Evolutionary conservation across 2,329 filamentous ascomycete genomes (phyloP), one percentile per base, ranked within the genome.

Genomic region (Neopestalotiopsis rosae): DNA sequence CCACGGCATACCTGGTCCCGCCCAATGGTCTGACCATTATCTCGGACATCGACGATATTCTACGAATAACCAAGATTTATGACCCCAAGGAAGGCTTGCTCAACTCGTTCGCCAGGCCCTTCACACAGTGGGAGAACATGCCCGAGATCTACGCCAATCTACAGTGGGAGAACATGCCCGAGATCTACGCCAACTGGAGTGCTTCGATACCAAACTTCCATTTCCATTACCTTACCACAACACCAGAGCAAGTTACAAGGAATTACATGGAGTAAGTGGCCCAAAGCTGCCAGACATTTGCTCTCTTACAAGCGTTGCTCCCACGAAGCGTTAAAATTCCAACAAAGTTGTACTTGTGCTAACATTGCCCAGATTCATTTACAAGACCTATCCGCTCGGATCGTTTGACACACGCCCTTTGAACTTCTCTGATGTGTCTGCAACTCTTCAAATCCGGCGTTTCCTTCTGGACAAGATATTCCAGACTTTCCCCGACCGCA

Each of bases 141-240:
- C 92, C 92, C 0, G 85, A 90, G 2, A 90, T 94, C 72, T 95
- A 94, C 77, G 88, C 90, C 72, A 93, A 94, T n/a, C n/a, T n/a
- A 0, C 85, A 88, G 0, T 95, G 92, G 92, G 84, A 91, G 84
- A 91, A 94, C 79, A 95, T 95, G 93, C 92, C 92, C 0, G 85
- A 90, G 2, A 90, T 94, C 72, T 95, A 94, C 77, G 88, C 90
- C 72, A 93, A 94, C 75, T 94, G 92, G 92, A 90, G 87, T 1
- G 81, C 81, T n/a, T 88, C 85, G 28, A 83, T 93, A 14, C 86
- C 88, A 0, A 86, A 93, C 74, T 84, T 90, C 71, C 92, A 94
- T 78, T 95, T 94, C 83, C 92, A 94, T 81, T 95, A 95, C 80
- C 84, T 95, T 24, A 95, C 92, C 0, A 95, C 92, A 0, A 94